phyloP scores from a whole-genome alignment of 148 eudicot species.

The Cornus suecica region DNA sequence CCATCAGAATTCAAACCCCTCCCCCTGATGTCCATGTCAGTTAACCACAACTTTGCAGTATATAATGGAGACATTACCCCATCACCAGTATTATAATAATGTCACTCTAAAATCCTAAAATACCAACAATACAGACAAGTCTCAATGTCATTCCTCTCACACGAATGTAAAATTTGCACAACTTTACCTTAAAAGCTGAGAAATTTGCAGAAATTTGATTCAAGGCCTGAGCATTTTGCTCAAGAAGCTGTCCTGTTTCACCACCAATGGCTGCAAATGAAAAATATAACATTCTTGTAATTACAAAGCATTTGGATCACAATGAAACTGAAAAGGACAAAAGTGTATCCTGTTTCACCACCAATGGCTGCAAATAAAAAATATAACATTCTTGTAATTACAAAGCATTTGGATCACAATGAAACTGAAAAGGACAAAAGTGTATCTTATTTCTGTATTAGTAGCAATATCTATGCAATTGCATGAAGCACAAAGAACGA shows the following conservation, averaged over 20 bases:
- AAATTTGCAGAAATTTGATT: conserved; percentile 81
- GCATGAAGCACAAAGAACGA: neutral
- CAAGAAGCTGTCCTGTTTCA: conserved; percentile 73
- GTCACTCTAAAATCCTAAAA: neutral
- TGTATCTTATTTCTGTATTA: neutral
- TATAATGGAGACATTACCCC: neutral
- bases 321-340: neutral
- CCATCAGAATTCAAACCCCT: neutral
- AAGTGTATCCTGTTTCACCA: conserved; percentile 23
- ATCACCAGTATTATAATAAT: neutral
- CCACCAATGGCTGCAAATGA: conserved; percentile 89
- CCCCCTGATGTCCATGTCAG: neutral
- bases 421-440: neutral
- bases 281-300: neutral
- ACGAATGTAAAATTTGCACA: neutral
- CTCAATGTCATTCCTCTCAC: neutral
- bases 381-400: neutral
- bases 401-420: neutral
- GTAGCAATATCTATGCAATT: neutral
- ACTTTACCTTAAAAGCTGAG: conserved; percentile 60
- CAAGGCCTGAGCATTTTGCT: conserved; percentile 76
- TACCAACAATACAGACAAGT: neutral
- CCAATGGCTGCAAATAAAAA: conserved; percentile 76
- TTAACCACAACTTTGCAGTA: neutral
- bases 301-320: neutral